Percentiles rank a stretch among this genome's conserved stretches.
Evolutionary conservation across 176 grass and related monocot species (phyloP).

Genomic region (Pontederia crassipes): DNA sequence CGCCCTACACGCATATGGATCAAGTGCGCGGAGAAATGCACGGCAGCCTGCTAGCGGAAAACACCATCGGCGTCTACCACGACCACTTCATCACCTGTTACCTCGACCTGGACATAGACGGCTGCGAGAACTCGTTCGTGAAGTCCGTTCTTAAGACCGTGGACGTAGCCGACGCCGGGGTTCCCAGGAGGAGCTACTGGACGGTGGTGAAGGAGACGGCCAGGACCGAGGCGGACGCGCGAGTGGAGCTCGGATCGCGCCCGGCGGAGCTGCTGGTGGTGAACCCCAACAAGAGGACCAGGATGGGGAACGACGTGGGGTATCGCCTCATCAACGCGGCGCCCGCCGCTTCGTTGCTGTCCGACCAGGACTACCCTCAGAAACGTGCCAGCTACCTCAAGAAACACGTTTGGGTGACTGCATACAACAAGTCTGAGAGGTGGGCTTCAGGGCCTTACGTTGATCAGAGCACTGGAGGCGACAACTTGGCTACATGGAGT

Average conservation of each 20-base stretch:
- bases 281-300: constrained; percentile 51
- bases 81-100: constrained; percentile 78
- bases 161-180: not conserved
- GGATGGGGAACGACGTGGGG: constrained; percentile 50
- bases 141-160: constrained; percentile 35
- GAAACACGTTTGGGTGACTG: constrained; percentile 72
- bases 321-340: constrained; percentile 43
- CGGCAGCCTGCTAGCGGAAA: constrained; percentile 46
- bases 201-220: constrained; percentile 52
- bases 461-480: constrained; percentile 64
- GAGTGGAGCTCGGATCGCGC: constrained; percentile 24
- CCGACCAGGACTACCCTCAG: constrained; percentile 66
- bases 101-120: constrained; percentile 74
- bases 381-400: constrained; percentile 46
- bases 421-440: constrained; percentile 55
- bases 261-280: constrained; percentile 47
- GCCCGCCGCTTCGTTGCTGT: constrained; percentile 45
- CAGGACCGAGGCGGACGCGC: constrained; percentile 42
- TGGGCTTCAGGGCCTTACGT: constrained; percentile 66
- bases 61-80: constrained; percentile 76
- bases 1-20: constrained; percentile 37
- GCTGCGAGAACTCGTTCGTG: constrained; percentile 64
- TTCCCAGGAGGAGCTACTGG: constrained; percentile 63
- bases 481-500: constrained; percentile 48
- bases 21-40: constrained; percentile 34